Conservation (phyloP, 2,329 filamentous ascomycete genomes). For the Nemania serpens region DNA sequence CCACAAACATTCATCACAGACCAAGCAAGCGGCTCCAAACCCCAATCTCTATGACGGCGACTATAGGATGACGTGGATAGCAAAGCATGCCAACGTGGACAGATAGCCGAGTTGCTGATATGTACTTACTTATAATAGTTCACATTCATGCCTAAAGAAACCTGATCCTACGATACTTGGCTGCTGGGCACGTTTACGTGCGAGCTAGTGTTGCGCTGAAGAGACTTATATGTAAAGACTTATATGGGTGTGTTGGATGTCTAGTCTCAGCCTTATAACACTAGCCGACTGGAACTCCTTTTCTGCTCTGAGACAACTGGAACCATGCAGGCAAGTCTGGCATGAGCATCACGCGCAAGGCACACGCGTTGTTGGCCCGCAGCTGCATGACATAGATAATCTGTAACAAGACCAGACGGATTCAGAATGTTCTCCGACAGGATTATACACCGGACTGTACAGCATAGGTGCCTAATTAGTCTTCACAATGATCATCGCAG, state of each 20-base stretch:
- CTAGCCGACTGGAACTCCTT: constrained; percentile 4
- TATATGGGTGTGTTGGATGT: background rate
- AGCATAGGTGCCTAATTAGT: background rate
- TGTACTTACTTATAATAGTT: constrained; percentile 28
- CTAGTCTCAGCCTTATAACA: constrained; percentile 25
- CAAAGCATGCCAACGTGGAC: constrained; percentile 9
- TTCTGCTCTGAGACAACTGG: constrained; percentile 17
- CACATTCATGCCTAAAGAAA: constrained; percentile 26
- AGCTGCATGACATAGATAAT: constrained; percentile 29
- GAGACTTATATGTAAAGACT: background rate
- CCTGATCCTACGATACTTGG: constrained; percentile 9
- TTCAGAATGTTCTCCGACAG: constrained; percentile 20
- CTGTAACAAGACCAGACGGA: constrained; percentile 24
- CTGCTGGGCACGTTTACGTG: background rate
- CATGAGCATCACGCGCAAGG: constrained; percentile 27
- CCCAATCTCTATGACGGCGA: background rate
- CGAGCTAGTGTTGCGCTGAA: background rate
- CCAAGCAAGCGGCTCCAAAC: background rate
- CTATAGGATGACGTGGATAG: constrained; percentile 24
- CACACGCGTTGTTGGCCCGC: constrained; percentile 24
- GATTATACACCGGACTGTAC: constrained; percentile 5
- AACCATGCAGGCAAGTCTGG: constrained; percentile 28
- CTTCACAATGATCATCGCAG: constrained; percentile 7
- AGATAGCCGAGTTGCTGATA: constrained; percentile 1
- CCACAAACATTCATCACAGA: background rate